Evolutionary conservation across 345 rosid species (phyloP), one percentile per base, ranked within the genome.

Genomic region (Viola odorata): DNA sequence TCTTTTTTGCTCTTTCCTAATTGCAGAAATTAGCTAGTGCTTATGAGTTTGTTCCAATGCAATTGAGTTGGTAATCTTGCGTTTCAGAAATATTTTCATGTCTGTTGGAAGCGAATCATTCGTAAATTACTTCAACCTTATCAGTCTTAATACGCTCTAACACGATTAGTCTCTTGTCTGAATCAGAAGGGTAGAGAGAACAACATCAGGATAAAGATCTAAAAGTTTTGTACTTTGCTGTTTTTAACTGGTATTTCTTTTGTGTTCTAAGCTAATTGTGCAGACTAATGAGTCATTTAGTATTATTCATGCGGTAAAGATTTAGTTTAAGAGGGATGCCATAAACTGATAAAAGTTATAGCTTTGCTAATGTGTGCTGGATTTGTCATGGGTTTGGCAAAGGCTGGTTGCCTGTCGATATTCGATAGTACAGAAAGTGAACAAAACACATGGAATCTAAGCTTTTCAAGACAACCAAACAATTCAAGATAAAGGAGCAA

Each of bases 361-460:
- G 1, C 7, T 42, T 42, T 42, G 1, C 8, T 42, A 6, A 6
- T 6, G 8, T 42, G 45, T 12, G 12, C 38, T 62, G 41, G n/a
- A 48, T 12, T 53, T 57, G 61, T 68, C 57, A 55, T 61, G 63
- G 80, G 57, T 12, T 64, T 73, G 67, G 73, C 61, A 23, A 23
- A 23, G 32, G 32, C 32, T 66, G 54, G 53, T 70, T 77, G 87
- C 82, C 82, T 87, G 87, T 79, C 11, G 11, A 42, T 11, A 7
- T 11, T 6, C 45, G 32, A 23, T 23, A 69, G 60, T 69, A 55
- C n/a, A 63, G 69, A 69, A 79, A 85, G 75, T 82, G 56, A 69
- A 79, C 84, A 88, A 82, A 82, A 82, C 88, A 82, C 72, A 67
- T 41, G 80, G 92, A 86, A 88, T 85, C 91, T 85, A 68, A 61